Base-by-base conservation (phyloP, 495 filamentous ascomycete species). In the Neurospora sp. region DNA sequence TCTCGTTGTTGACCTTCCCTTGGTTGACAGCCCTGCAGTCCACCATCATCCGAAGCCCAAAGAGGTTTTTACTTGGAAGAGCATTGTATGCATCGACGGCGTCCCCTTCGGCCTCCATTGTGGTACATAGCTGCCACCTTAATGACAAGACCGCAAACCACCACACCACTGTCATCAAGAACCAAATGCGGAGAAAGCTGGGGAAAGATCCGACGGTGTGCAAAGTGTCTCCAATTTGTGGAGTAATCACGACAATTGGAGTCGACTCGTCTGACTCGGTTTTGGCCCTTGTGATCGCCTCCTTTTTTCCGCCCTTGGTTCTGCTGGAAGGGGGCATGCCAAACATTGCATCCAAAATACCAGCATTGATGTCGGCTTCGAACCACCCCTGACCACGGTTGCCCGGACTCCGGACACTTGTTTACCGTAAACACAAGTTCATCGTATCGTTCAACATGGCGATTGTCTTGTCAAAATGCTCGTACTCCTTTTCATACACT, bases 401-500 rank as follows among this genome's bases (percentile, higher is more conserved):
- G 12, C 54, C n/a, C 35, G 48, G 72, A 70, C 18, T 77, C 75
- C 75, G 79, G 72, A 78, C 73, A 74, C 73, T 79, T 71, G 54
- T 70, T 87, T 82, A 91, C 79, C 87, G 85, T 72, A 94, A 81
- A 81, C 91, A 93, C 69, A 90, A 86, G 18, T 88, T 86, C 85
- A 93, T 86, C 54, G 86, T 89, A 69, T 92, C 87, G 78, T 94
- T 94, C 46, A 94, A 82, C 83, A 92, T 91, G 72, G 86, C 84
- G 37, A 94, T 72, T 5, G 90, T 93, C 82, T 86, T 84, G 66
- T 91, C 86, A 75, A 90, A 92, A 74, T 92, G 89, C 39, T 84
- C 78, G 74, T 81, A 87, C 44, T 83, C 82, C 18, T 77, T 79
- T 14, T 72, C 73, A 39, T 71, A 18, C 18, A 73, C 48, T 7